phyloP scores from a whole-genome alignment of 2,329 filamentous ascomycete genomes.

The Ramularia collo-cygni region DNA sequence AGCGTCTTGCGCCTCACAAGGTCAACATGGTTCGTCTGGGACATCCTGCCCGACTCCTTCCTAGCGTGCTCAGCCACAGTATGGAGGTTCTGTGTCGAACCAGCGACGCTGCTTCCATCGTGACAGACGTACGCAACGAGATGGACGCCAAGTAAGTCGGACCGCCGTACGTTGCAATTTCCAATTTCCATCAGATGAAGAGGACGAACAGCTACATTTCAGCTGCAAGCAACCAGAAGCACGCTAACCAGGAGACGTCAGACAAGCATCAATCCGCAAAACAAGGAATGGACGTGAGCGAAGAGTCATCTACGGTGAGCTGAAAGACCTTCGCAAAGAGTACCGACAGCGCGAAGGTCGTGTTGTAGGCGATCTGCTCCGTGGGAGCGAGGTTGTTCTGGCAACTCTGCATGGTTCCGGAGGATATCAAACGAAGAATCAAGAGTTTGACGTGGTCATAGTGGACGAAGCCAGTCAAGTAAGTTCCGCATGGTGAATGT shows the following conservation, averaged over 20 bases:
- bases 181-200: too few species aligned
- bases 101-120: slow-evolving; percentile 81
- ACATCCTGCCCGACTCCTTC: slow-evolving; percentile 83
- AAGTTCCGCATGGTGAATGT: too few species aligned
- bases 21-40: slow-evolving; percentile 83
- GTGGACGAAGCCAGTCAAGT: slow-evolving; percentile 89
- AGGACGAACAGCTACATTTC: too few species aligned
- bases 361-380: slow-evolving; percentile 70
- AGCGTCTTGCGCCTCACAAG: slow-evolving; percentile 77
- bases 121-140: slow-evolving; percentile 81
- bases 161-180: too few species aligned
- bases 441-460: slow-evolving; percentile 86
- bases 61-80: slow-evolving; percentile 81
- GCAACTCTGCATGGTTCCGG: slow-evolving; percentile 90
- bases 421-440: slow-evolving; percentile 69
- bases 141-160: slow-evolving; percentile 67
- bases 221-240: too few species aligned
- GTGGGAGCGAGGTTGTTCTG: slow-evolving; percentile 76
- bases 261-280: slow-evolving; percentile 77
- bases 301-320: slow-evolving; percentile 72
- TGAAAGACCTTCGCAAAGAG: slow-evolving; percentile 81
- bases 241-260: too few species aligned
- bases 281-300: slow-evolving; percentile 74
- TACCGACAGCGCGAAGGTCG: slow-evolving; percentile 76
- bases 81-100: slow-evolving; percentile 86